A percentile compares a stretch with the other conserved stretches of the same genome.
Conservation (phyloP, 495 filamentous ascomycete genomes). For the Penicillium maclennaniae region DNA sequence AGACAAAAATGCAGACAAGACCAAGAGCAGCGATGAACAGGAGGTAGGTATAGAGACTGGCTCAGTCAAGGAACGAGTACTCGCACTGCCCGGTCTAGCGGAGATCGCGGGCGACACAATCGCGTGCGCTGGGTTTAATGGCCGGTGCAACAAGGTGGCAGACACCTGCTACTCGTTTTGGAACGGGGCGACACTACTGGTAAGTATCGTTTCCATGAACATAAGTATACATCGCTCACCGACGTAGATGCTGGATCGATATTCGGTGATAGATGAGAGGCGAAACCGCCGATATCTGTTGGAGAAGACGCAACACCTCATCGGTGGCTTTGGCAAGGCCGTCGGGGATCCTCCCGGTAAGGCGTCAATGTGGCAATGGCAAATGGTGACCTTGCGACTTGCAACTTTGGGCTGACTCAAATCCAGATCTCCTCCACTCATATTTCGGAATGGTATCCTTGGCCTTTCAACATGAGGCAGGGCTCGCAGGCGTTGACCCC, state of each 20-base stretch:
- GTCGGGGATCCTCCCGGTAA: slow-evolving; percentile 71
- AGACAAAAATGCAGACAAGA: neutral
- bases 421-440: slow-evolving; percentile 76
- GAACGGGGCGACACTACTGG: slow-evolving; percentile 67
- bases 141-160: slow-evolving; percentile 78
- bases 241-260: slow-evolving; percentile 59
- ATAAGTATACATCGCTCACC: slow-evolving; percentile 6
- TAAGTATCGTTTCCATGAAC: slow-evolving; percentile 28
- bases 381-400: too few species aligned
- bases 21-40: neutral
- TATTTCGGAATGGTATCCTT: slow-evolving; percentile 83
- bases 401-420: slow-evolving; percentile 14
- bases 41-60: slow-evolving; percentile 4
- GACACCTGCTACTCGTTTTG: slow-evolving; percentile 97
- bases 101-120: slow-evolving; percentile 30
- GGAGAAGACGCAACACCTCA: slow-evolving; percentile 81
- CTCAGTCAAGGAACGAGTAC: slow-evolving; percentile 26
- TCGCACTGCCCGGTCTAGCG: slow-evolving; percentile 33
- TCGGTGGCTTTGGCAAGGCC: slow-evolving; percentile 86
- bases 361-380: slow-evolving; percentile 10
- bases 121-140: slow-evolving; percentile 72
- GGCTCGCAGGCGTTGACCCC: slow-evolving; percentile 62
- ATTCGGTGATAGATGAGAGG: slow-evolving; percentile 54
- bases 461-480: slow-evolving; percentile 59
- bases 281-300: slow-evolving; percentile 73